A percentile compares a stretch with the other conserved stretches of the same genome.
phyloP scores from a whole-genome alignment of 1,139 yeast species.

The Taiozyma sp. region DNA sequence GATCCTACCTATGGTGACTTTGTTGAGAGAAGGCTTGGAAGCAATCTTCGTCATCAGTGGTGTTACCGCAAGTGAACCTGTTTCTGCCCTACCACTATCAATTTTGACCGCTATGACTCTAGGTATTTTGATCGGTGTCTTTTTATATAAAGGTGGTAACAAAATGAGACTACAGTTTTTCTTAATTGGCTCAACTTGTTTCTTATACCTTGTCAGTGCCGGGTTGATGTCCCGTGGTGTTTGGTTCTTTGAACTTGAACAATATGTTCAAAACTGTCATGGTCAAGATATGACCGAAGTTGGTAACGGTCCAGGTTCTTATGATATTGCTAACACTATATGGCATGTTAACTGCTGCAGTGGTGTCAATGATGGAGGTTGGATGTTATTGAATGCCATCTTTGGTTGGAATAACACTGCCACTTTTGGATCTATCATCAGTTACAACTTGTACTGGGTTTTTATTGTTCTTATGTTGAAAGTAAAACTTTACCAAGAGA shows the following conservation, averaged over 20 bases:
- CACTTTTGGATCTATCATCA: conserved; percentile 83
- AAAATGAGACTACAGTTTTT: conserved; percentile 75
- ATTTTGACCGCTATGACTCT: conserved; percentile 66
- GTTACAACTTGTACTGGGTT: conserved; percentile 77
- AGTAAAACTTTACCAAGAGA: conserved; percentile 53
- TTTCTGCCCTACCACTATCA: conserved; percentile 72
- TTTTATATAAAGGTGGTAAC: conserved; percentile 76
- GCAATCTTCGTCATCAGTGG: conserved; percentile 89
- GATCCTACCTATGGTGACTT: conserved; percentile 72
- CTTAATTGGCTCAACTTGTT: conserved; percentile 77
- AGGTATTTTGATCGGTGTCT: conserved; percentile 62
- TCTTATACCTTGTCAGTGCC: conserved; percentile 82
- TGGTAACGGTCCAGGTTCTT: conserved; percentile 94
- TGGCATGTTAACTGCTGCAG: conserved; percentile 99
- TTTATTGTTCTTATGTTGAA: conserved; percentile 51
- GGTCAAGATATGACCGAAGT: conserved; percentile 88
- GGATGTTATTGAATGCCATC: conserved; percentile 90
- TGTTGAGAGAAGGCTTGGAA: conserved; percentile 84
- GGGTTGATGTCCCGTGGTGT: conserved; percentile 88
- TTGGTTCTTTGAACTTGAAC: conserved; percentile 82
- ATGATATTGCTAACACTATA: conserved; percentile 70
- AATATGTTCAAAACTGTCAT: conserved; percentile 57
- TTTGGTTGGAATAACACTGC: conserved; percentile 97
- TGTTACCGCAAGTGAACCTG: conserved; percentile 65
- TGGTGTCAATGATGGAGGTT: conserved; percentile 85